Evolutionary conservation across 371 early-diverging fungal genomes (phyloP), one percentile per base, ranked within the genome.

Genomic region (Parasitella parasitica): DNA sequence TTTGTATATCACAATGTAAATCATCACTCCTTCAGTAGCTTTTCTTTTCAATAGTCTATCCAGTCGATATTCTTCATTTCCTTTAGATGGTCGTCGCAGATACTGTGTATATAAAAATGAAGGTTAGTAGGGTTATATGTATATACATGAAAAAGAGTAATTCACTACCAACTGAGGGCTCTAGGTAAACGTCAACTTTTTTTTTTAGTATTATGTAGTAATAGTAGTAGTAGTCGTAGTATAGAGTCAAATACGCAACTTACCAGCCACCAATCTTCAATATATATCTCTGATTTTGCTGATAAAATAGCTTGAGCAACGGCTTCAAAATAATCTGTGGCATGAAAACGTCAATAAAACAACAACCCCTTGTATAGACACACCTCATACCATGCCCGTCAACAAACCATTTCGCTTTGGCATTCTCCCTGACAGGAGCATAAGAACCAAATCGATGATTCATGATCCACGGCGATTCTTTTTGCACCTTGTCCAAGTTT

Each of bases 251-350:
- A n/a, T n/a, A n/a, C n/a, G n/a, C n/a, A n/a, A 38, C 72, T 59
- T 72, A 76, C 76, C 63, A 79, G 75, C 92, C 95, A 96, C 97
- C 97, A 97, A 73, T 93, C 97, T 32, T 80, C 85, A 61, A 96
- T 94, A 64, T 88, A 94, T 30, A 96, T 92, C 56, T 85, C 86
- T 18, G 82, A 80, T 59, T 88, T 89, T 36, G 96, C 95, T 11
- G 85, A 81, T 54, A 87, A 70, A 55, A 96, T 79, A 11, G 92
- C 90, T 55, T 91, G 89, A 2, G 88, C 88, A 6, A 94, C 80
- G 0, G 88, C 89, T 30, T 85, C 81, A 63, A 90, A 94, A 70
- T 95, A 95, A 59, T 90, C 91, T 70, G 16, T 28, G 16, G 15
- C 16, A 35, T 32, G 11, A 8, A 32, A 32, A 32, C 6, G 8